phyloP scores from a whole-genome alignment of 1,284 basidiomycete genomes.

The Agroathelia rolfsii region DNA sequence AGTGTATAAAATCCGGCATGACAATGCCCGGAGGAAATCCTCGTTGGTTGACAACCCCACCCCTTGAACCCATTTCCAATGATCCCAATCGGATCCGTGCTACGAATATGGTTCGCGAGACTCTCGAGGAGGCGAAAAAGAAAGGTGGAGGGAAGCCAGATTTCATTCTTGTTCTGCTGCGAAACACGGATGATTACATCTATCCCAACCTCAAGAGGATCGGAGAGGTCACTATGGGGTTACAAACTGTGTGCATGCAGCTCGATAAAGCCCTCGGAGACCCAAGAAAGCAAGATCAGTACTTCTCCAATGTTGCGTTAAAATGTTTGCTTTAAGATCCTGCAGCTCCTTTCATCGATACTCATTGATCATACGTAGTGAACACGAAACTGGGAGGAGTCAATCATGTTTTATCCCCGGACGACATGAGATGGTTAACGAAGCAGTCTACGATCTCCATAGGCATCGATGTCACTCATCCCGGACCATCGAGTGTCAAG shows the following conservation, averaged over 20 bases:
- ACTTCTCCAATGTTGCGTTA: conserved; percentile 63
- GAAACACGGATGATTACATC: conserved; percentile 54
- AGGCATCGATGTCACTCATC: conserved; percentile 74
- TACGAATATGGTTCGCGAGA: conserved; percentile 28
- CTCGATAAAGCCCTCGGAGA: conserved; percentile 47
- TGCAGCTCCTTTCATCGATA: not conserved
- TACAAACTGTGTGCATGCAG: conserved; percentile 62
- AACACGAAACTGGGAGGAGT: conserved; percentile 74
- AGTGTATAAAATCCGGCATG: conserved; percentile 48
- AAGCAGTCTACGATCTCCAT: conserved; percentile 68
- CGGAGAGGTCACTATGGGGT: conserved; percentile 54
- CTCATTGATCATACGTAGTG: conserved; percentile 24
- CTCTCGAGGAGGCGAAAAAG: conserved; percentile 16
- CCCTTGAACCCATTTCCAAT: conserved; percentile 16
- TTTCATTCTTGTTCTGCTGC: conserved; percentile 56
- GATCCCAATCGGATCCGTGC: conserved; percentile 35
- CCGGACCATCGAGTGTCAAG: conserved; percentile 39
- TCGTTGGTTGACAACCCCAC: conserved; percentile 24
- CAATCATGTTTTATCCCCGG: conserved; percentile 55
- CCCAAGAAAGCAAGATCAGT: conserved; percentile 53
- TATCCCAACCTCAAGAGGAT: conserved; percentile 72
- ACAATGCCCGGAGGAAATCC: conserved; percentile 27
- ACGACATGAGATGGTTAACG: conserved; percentile 51
- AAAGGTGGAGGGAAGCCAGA: conserved; percentile 33
- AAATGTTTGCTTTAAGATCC: too few species aligned